These are phyloP conservation scores for Lactarius pseudohatsudake DNA, from an alignment of 768 basidiomycete species.

Conservation along the genomic window DNA sequence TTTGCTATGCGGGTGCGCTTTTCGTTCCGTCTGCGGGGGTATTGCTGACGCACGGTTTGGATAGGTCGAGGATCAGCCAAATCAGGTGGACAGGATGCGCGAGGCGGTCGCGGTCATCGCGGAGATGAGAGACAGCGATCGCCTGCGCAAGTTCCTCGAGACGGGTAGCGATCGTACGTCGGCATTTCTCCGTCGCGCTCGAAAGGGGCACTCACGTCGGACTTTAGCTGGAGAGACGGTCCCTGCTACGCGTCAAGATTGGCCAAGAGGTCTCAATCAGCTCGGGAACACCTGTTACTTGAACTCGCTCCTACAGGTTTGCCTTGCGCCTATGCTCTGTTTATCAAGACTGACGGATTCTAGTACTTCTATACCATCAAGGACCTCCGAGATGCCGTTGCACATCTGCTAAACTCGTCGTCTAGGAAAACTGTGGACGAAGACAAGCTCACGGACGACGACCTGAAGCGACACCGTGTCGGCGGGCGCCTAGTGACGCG, in stretches of 20 bases:
- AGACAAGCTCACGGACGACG: conserved; percentile 76
- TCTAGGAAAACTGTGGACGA: conserved; percentile 58
- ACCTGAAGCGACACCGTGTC: conserved; percentile 79
- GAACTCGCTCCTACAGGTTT: conserved; percentile 74
- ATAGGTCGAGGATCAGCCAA: conserved; percentile 71
- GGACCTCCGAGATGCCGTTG: conserved; percentile 77
- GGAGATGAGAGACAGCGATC: conserved; percentile 69
- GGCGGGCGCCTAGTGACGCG: conserved; percentile 82
- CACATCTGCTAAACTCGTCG: conserved; percentile 54
- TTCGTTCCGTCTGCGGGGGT: conserved; percentile 21
- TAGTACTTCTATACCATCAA: conserved; percentile 97
- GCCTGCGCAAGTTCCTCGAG: conserved; percentile 61
- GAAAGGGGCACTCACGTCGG: conserved; percentile 1
- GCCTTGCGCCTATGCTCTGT: conserved; percentile 16
- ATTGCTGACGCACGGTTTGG: conserved; percentile 12
- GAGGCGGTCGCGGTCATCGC: conserved; percentile 75
- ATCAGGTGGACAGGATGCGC: conserved; percentile 65
- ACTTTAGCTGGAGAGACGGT: conserved; percentile 63
- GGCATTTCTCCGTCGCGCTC: neutral
- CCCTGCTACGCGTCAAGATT: conserved; percentile 54
- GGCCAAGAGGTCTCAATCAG: conserved; percentile 86
- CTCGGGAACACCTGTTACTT: conserved; percentile 87
- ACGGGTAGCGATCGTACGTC: conserved; percentile 76
- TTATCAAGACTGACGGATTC: neutral
- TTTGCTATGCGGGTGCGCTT: conserved; percentile 64